Base-by-base conservation (phyloP, 2,329 filamentous ascomycete species). In the Pleoardoris graminearum region DNA sequence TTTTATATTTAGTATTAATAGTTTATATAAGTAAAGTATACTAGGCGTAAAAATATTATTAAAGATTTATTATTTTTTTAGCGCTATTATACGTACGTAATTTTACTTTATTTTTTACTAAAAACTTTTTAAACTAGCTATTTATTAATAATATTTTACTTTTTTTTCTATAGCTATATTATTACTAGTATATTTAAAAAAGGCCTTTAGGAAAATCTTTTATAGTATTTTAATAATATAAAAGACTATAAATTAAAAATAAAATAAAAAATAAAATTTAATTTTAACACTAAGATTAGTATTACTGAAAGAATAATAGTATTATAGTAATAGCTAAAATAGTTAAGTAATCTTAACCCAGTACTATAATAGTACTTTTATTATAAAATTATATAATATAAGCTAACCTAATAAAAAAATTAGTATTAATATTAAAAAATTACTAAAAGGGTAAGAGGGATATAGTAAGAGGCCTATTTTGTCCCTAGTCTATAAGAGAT, bases 81-180 rank as follows among this genome's bases (percentile, higher is more conserved):
- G 39, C 32, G 17, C 48, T 36, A 50, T 44, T 22, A 22, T 17
- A 23, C 30, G 39, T 21, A n/a, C 23, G 30, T 50, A 51, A 32
- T 51, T 51, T 51, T 51, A 45, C 39, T 51, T 51, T 46, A 19
- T 45, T 32, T 51, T 45, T 46, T n/a, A 29, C 37, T 33, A n/a
- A 33, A 33, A 12, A 4, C 14, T n/a, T n/a, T n/a, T 33, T 33
- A 33, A 33, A n/a, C 30, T 33, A 4, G 30, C 14, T 33, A 7
- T 33, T n/a, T 33, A 33, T 33, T 33, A n/a, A 33, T n/a, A 33
- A 33, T 12, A 4, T 33, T n/a, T 45, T 49, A 38, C 14, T 33
- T 33, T 12, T 33, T 33, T n/a, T n/a, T n/a, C n/a, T 8, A 33
- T 33, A n/a, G 30, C 30, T 33, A n/a, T 4, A n/a, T 33, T 33